Evolutionary conservation across 345 rosid species (phyloP), one percentile per base, ranked within the genome.

Genomic region (Euphorbia peplus): DNA sequence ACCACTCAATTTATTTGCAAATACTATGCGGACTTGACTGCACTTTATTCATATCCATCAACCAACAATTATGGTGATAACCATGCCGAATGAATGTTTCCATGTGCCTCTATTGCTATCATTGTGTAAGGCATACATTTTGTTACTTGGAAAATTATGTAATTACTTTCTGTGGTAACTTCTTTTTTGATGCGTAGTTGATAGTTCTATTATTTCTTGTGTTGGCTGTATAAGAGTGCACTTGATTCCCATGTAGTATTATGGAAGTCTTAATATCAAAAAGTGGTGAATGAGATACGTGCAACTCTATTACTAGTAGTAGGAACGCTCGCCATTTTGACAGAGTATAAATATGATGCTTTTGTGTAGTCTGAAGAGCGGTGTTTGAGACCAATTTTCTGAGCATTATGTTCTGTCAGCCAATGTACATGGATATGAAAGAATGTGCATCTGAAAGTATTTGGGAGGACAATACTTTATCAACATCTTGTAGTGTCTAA

Each of bases 381-480:
- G 28, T n/a, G 8, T 26, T 51, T 30, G 29, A 21, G 59, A 51
- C 35, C 28, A 32, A 47, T 58, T 18, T 24, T 24, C 29, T 16
- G 4, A 6, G 10, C 7, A 50, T 50, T 50, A 50, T 50, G 4
- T 50, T 19, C 11, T 44, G 55, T 15, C 30, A 6, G 14, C 8
- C 47, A 55, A 35, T 56, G 12, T 10, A 7, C 35, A 16, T 22
- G 26, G 32, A 44, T 14, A 25, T 26, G 63, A 60, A 48, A 47
- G 22, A 26, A 57, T 42, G 30, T 72, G 48, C 57, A 48, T 58
- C 28, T 32, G 48, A 8, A 47, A 25, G 22, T 66, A 6, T 35
- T 12, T 48, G 5, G 30, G 32, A 65, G 26, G n/a, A 28, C 30
- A 51, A 55, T 70, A 62, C 67, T 24, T 29, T 13, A 16, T 62